Conservation (phyloP, 495 filamentous ascomycete genomes). For the Aspergillus leporis region DNA sequence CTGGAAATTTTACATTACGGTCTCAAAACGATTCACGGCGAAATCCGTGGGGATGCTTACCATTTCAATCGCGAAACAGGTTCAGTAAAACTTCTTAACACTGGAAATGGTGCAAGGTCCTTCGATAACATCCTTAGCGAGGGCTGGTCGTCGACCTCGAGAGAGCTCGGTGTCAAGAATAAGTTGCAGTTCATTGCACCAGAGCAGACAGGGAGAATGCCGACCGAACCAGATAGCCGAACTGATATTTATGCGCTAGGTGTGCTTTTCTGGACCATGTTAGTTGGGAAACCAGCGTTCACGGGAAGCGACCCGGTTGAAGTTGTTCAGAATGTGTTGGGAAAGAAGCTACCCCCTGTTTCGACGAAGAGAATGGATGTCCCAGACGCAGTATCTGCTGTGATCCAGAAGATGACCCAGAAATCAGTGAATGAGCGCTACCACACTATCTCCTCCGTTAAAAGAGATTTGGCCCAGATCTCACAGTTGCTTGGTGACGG, state of each 20-base stretch:
- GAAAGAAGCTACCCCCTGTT: slow-evolving; percentile 70
- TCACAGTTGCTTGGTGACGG: slow-evolving; percentile 71
- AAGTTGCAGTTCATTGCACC: slow-evolving; percentile 88
- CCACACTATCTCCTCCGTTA: slow-evolving; percentile 77
- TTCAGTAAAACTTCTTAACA: slow-evolving; percentile 74
- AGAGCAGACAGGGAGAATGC: slow-evolving; percentile 88
- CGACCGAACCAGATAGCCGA: slow-evolving; percentile 82
- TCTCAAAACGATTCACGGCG: slow-evolving; percentile 78
- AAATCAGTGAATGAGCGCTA: slow-evolving; percentile 84
- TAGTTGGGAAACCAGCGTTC: slow-evolving; percentile 76
- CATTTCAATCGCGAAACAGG: slow-evolving; percentile 70
- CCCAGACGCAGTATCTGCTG: slow-evolving; percentile 73
- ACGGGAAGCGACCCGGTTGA: slow-evolving; percentile 77
- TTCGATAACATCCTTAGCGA: slow-evolving; percentile 87
- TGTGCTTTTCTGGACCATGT: slow-evolving; percentile 80
- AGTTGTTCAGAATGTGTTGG: slow-evolving; percentile 83
- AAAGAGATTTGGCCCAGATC: slow-evolving; percentile 70
- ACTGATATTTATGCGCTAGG: slow-evolving; percentile 91
- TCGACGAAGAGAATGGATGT: slow-evolving; percentile 74
- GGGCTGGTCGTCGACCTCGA: slow-evolving; percentile 78
- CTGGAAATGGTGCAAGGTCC: slow-evolving; percentile 78
- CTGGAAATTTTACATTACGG: slow-evolving; percentile 85
- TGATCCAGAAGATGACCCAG: slow-evolving; percentile 88
- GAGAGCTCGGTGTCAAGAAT: slow-evolving; percentile 76
- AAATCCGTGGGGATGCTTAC: slow-evolving; percentile 85